Base-by-base conservation (phyloP, 805 yeast species). In the Ogataea pilisensis region DNA sequence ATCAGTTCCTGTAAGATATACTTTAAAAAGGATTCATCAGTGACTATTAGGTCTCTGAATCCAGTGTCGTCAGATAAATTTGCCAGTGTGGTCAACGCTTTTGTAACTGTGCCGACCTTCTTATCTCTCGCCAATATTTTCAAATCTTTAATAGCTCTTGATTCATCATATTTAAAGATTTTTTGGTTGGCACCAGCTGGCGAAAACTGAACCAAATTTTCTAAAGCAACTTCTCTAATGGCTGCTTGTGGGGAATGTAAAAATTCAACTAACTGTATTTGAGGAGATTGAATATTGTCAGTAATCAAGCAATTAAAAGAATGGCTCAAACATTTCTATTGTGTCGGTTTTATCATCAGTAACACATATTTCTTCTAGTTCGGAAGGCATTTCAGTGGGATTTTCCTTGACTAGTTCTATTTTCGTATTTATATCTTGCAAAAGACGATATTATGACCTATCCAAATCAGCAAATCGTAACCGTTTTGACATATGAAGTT, bases 171-270 rank as follows among this genome's bases (percentile, higher is more conserved):
- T 46, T 76, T 73, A 67, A 91, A 91, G 24, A 87, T 69, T 28
- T 69, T 66, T 37, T 76, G 78, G 32, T 57, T 53, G 12, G 56
- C 45, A 8, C 91, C 91, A 37, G 79, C 76, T 34, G 80, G 77
- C 8, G 95, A 82, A 60, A 73, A 86, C 2, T 90, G 95, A 11
- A 87, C 88, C 40, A 89, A 62, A 58, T 88, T 81, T 53, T 85
- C 93, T 35, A 90, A 68, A 0, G 97, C 97, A 42, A 89, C 82
- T 51, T 82, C 87, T 44, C 83, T 78, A 25, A 88, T 85, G 9
- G 83, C 82, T 2, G 85, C 81, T 56, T 84, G 87, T 2, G 85
- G 82, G 7, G 91, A 78, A 60, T 86, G 96, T 45, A 90, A 69
- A 57, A 90, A 89, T 35, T 73, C 78, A 18, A 88, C 95, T 33